Evolutionary conservation across 2,329 filamentous ascomycete species (phyloP), one percentile per base, ranked within the genome.

Genomic region (Macrophomina tecta): DNA sequence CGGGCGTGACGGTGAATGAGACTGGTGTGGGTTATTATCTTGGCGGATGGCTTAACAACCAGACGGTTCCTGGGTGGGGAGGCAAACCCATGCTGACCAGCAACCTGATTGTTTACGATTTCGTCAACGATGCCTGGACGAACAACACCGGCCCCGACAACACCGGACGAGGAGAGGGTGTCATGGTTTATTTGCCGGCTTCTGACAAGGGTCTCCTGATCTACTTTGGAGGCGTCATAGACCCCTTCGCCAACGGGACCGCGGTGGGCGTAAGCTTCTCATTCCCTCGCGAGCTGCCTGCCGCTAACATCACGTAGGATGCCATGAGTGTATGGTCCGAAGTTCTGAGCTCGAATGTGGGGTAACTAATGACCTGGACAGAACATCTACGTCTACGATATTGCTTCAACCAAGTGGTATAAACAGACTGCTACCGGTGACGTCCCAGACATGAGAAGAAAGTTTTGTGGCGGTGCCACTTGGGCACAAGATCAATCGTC

Each of bases 391-490:
- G 73, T 90, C 2, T 90, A 88, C 70, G 88, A 90, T 69, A 84
- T 90, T 53, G 79, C 82, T 42, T 86, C 83, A 65, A 83, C 82
- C 1, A 83, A 84, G 72, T 90, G 87, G 87, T 89, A 89, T 68
- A 81, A 77, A 9, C 87, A 90, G 72, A 83, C 78, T 8, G 85
- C 88, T 0, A 81, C 79, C 0, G 88, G 88, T 0, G 73, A 82
- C 34, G 73, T 85, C 1, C 88, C 88, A 2, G 76, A 76, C 14
- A 78, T 83, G 67, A 80, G 88, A 11, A 81, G 86, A 32, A 83
- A 85, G 34, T 90, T 89, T 69, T 90, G 88, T 72, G 86, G 86
- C 2, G 88, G 86, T 58, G 85, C 82, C 14, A 85, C 85, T 1
- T 89, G 87, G 82, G 82, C 87, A 0, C 71, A 81, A 8, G 88